Base-by-base conservation (phyloP, 179 eudicot species). In the Beta macrorhiza region DNA sequence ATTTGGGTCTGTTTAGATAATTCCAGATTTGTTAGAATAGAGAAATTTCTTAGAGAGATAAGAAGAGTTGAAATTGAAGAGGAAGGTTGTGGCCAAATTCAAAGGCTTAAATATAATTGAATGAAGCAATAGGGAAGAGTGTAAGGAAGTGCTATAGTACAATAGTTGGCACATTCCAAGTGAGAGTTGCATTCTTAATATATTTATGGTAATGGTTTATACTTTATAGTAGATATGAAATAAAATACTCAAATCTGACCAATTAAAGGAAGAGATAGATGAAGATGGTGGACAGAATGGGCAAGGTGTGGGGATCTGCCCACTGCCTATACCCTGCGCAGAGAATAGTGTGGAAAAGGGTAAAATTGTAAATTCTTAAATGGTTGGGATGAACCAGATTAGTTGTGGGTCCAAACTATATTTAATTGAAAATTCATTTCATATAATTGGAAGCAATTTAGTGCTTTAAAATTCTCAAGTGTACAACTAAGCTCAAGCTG, bases 261-360 rank as follows among this genome's bases (percentile, higher is more conserved):
- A 73, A 64, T 73, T 73, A 44, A 74, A 75, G 16, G 25, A 75
- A 74, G 55, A 57, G 69, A 14, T 78, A 71, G 53, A 74, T 78
- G 42, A 63, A 67, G 74, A 63, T 64, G 78, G 74, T 56, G 78
- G 82, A 62, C 59, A 83, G 79, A 71, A 74, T 83, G 85, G 85
- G 82, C 85, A 47, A 74, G 78, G 79, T 47, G 67, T 74, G 79
- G 82, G 71, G 72, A 57, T 74, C 82, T 83, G 78, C 70, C 58
- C 63, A 79, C 78, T 79, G 58, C 13, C 75, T 67, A 37, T 37
- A 51, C 67, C 78, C 59, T 53, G 37, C 76, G 53, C 25, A 11
- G 19, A 22, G 76, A 73, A 52, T 73, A 25, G 19, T 72, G 74
- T 73, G 59, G 76, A 73, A 73, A 25, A 20, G 75, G 75, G 76